These are phyloP conservation scores for Erodium trifolium DNA, from an alignment of 441 rosid genomes.

Conservation along the genomic window DNA sequence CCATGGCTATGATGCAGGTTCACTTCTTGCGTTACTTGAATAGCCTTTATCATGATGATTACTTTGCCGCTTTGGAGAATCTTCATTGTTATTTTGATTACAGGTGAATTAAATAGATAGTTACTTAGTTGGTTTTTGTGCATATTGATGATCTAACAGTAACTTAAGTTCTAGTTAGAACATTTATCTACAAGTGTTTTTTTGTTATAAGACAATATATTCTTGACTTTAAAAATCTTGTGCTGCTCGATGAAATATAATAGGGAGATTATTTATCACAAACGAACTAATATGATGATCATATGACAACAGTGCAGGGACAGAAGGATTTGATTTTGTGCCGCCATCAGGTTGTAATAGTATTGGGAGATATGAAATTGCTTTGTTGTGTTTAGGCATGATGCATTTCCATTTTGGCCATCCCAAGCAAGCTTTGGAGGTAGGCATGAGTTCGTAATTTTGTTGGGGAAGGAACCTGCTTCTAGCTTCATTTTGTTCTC, in stretches of 20 bases:
- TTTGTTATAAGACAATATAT: slow-evolving; percentile 5
- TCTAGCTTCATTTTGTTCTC: neutral
- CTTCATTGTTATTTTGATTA: slow-evolving; percentile 89
- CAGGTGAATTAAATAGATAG: slow-evolving; percentile 46
- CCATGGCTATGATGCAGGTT: slow-evolving; percentile 48
- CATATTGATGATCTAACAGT: slow-evolving; percentile 8
- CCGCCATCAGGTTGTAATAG: slow-evolving; percentile 46
- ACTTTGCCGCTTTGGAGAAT: slow-evolving; percentile 83
- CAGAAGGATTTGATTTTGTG: slow-evolving; percentile 77
- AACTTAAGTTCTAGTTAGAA: neutral
- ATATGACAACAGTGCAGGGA: slow-evolving; percentile 79
- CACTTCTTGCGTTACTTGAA: slow-evolving; percentile 86
- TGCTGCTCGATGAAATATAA: slow-evolving; percentile 16
- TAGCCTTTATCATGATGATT: slow-evolving; percentile 78
- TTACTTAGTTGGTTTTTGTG: slow-evolving; percentile 2
- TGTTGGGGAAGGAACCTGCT: slow-evolving; percentile 6
- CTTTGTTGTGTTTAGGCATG: slow-evolving; percentile 83
- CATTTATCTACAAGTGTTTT: neutral
- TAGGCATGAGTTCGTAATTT: slow-evolving; percentile 24
- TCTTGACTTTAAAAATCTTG: slow-evolving; percentile 14
- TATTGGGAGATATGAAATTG: slow-evolving; percentile 73
- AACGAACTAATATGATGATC: slow-evolving; percentile 31
- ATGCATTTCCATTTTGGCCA: slow-evolving; percentile 96
- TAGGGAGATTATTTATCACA: slow-evolving; percentile 17
- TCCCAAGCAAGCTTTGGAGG: slow-evolving; percentile 90